phyloP scores from a whole-genome alignment of 2,329 filamentous ascomycete species.

The Ophiostoma ulmi region DNA sequence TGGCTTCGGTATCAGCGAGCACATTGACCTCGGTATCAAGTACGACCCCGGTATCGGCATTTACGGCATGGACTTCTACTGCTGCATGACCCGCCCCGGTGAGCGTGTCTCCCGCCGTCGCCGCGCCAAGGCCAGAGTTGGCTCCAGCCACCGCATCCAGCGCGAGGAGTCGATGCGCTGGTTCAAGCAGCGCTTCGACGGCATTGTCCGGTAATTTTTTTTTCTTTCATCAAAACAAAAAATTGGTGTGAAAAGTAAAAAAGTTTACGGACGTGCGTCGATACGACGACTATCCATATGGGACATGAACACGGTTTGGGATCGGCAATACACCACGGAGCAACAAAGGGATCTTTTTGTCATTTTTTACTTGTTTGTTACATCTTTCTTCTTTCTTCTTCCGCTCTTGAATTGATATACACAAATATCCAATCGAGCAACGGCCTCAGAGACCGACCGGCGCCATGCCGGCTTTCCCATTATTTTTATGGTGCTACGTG shows the following conservation, averaged over 20 bases:
- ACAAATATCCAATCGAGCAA: conserved; percentile 51
- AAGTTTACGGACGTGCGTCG: not conserved
- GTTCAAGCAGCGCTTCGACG: conserved; percentile 89
- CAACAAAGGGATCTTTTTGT: conserved; percentile 19
- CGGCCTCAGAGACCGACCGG: conserved; percentile 72
- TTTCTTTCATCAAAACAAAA: conserved; percentile 26
- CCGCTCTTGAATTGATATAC: conserved; percentile 45
- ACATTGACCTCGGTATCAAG: conserved; percentile 99
- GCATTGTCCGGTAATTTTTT: conserved; percentile 85
- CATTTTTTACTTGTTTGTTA: conserved; percentile 15
- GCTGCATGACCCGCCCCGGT: conserved; percentile 99
- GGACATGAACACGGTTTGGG: conserved; percentile 20
- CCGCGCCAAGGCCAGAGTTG: conserved; percentile 80
- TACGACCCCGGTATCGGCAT: conserved; percentile 98
- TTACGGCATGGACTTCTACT: conserved; percentile 99
- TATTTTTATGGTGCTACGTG: conserved; percentile 1
- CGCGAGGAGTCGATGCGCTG: conserved; percentile 95
- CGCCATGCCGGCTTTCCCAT: conserved; percentile 57
- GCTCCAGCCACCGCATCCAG: conserved; percentile 87
- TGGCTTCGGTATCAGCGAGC: conserved; percentile 99
- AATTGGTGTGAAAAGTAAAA: conserved; percentile 11
- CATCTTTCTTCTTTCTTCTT: conserved; percentile 24
- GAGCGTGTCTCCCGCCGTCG: conserved; percentile 96
- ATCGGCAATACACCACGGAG: conserved; percentile 20
- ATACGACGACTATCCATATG: conserved; percentile 10